Evolutionary conservation across 345 rosid species (phyloP).

Genomic region (Salix viminalis): DNA sequence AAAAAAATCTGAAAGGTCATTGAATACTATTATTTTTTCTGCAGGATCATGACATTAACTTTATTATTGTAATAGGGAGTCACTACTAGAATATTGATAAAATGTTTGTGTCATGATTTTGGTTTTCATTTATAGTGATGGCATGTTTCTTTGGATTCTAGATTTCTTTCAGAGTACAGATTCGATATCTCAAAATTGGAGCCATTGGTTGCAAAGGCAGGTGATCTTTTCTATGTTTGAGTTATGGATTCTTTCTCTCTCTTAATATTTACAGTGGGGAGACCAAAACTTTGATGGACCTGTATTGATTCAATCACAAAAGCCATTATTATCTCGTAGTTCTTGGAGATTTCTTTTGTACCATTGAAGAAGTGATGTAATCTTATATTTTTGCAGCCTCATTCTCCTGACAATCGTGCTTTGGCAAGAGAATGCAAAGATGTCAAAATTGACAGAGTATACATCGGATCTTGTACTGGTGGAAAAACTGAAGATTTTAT

Average conservation of each 20-base stretch:
- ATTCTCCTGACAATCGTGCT: conserved; percentile 96
- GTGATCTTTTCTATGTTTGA: conserved; percentile 10
- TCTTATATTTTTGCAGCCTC: conserved; percentile 59
- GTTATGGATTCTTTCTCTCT: not conserved
- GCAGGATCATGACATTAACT: not conserved
- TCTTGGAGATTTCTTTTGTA: not conserved
- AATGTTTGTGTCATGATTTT: not conserved
- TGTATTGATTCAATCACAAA: not conserved
- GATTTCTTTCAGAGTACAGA: conserved; percentile 79
- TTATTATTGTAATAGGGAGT: not conserved
- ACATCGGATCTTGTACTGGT: conserved; percentile 99
- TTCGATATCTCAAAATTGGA: conserved; percentile 85
- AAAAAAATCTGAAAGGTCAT: not conserved
- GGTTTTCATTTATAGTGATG: conserved; percentile 10
- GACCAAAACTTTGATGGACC: not conserved
- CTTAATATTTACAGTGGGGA: not conserved
- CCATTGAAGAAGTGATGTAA: not conserved
- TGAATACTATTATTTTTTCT: not conserved
- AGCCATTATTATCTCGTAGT: not conserved
- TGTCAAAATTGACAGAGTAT: conserved; percentile 96
- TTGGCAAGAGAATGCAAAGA: conserved; percentile 98
- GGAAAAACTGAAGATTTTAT: conserved; percentile 93
- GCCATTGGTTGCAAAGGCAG: conserved; percentile 95
- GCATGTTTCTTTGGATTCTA: conserved; percentile 26
- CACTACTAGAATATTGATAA: not conserved